Base-by-base conservation (phyloP, 805 yeast species). In the Priceomyces carsonii region DNA sequence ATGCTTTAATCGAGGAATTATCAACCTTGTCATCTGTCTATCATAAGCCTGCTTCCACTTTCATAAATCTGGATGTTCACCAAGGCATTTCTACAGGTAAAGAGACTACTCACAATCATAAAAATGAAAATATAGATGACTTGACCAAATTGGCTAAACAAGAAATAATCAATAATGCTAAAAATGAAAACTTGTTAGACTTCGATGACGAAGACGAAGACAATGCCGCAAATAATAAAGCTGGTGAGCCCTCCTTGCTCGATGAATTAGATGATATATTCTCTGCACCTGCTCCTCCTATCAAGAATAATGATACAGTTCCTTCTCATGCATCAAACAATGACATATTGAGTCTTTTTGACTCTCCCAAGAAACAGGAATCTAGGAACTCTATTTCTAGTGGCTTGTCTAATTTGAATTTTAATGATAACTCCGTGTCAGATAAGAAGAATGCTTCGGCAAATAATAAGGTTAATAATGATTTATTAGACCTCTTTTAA, bases 1-100 rank as follows among this genome's bases (percentile, higher is more conserved):
- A 80, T 26, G 82, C 79, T 43, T 70, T 93, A 32, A 53, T 91
- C 19, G 55, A 66, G n/a, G 95, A 91, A 54, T 63, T 91, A 37
- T 81, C 95, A 3, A 83, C 93, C 6, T 72, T 93, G 42, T 82
- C 96, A 24, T 87, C 97, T 0, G 93, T 93, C 2, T 87, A 87
- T 53, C 95, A 85, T 60, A 84, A 83, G 53, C 95, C 97, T 8
- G 79, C 85, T 4, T 66, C 77, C 13, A 69, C 79, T 21, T 83
- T 84, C 50, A 66, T 80, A 44, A 74, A 73, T 38, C 54, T 63
- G 46, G 45, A 59, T 32, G 45, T 59, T 5, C 39, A 55, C 42
- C 38, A 55, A 42, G 70, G 69, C 35, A 69, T 71, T 32, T 26
- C 20, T 23, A 18, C 26, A 24, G 29, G 20, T 9, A 33, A 35